Base-by-base conservation (phyloP, 2,329 filamentous ascomycete species). In the Juglanconis oblonga region DNA sequence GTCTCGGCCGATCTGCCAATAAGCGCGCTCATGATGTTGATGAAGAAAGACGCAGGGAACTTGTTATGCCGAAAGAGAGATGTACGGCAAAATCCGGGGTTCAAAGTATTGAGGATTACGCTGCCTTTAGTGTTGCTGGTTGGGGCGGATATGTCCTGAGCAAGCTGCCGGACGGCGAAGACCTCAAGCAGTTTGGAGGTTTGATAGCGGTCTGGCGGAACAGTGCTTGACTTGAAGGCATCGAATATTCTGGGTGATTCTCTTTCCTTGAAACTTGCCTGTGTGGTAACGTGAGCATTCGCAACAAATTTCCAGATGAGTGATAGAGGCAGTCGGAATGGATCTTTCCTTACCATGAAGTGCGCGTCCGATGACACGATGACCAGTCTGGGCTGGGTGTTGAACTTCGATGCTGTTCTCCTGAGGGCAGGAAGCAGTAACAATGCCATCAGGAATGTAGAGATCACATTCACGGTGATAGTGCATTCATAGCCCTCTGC, bases 381-480 rank as follows among this genome's bases (percentile, higher is more conserved):
- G 2, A 69, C 67, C 3, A 81, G 56, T 24, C 71, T 71, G 13
- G 77, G 74, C 52, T 63, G 66, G 5, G 71, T 60, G 13, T 74
- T 75, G 55, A 69, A 67, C 56, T 63, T 66, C 3, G 55, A 65
- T 1, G 73, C 74, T 8, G 74, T 75, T 11, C 67, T 67, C 24
- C 72, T 71, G 64, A 83, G 63, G 31, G 68, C 64, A 1, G 80
- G 79, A 24, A 83, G 66, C 24, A 81, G 63, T 53, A 76, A 62
- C 10, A 82, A 47, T 0, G 74, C 73, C 56, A 82, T 69, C 33
- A 82, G 67, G 40, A 78, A 76, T 0, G 77, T 81, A 3, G 73
- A 73, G 40, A 83, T 68, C 17, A 81, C 75, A 64, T 83, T 82
- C 50, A 81, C 73, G 3, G 75, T 76, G 52, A 81, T 66, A 33